Evolutionary conservation across 331 rosid species (phyloP).

Genomic region (Telfairia occidentalis): DNA sequence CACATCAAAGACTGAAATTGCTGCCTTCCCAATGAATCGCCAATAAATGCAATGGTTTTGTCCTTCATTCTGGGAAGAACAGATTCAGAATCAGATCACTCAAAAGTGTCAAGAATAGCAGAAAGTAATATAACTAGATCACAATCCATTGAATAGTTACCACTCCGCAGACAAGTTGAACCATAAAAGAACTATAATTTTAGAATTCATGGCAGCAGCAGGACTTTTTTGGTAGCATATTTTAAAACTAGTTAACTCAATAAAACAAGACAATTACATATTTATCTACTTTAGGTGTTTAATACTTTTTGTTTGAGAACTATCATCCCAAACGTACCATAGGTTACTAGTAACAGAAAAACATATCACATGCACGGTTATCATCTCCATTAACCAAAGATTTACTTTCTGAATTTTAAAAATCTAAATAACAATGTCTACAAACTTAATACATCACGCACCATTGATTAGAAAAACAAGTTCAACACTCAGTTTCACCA

Average conservation of each 20-base stretch:
- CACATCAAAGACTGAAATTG: conserved; percentile 96
- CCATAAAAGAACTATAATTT: background rate
- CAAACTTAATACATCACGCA: background rate
- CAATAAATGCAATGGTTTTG: conserved; percentile 79
- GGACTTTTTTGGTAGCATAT: background rate
- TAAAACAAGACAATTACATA: background rate
- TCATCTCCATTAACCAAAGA: background rate
- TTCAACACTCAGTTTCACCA: background rate
- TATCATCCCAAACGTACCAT: background rate
- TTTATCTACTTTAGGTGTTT: background rate
- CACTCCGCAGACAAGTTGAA: background rate
- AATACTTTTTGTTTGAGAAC: background rate
- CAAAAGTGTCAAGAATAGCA: background rate
- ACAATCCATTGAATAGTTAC: background rate
- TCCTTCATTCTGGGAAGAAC: conserved; percentile 67
- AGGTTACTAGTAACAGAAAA: background rate
- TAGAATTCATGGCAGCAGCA: background rate
- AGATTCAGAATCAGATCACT: background rate
- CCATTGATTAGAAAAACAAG: background rate
- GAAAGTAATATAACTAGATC: background rate
- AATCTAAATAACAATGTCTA: background rate
- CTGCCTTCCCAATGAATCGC: conserved; percentile 91
- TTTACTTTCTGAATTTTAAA: background rate
- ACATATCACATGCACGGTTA: background rate
- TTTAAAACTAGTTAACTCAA: background rate